Evolutionary conservation across 2,329 filamentous ascomycete species (phyloP).

Genomic region (Ceratocystis lukuohia): DNA sequence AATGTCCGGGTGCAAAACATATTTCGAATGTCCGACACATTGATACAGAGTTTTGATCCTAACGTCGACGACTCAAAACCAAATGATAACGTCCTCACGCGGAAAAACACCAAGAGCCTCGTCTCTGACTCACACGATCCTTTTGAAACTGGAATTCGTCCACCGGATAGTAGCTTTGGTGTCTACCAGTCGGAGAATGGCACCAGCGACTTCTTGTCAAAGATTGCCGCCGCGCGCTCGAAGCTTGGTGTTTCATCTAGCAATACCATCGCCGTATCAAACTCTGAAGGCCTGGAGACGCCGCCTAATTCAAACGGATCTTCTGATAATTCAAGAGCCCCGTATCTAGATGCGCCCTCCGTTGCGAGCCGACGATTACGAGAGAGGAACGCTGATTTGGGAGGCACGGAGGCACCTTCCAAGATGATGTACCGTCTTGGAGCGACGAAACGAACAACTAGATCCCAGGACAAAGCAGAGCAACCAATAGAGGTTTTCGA

Average conservation of each 20-base stretch:
- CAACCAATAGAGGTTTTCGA: constrained; percentile 30
- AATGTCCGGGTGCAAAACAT: constrained; percentile 72
- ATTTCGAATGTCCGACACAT: constrained; percentile 56
- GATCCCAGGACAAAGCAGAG: constrained; percentile 28
- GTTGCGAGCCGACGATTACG: constrained; percentile 41
- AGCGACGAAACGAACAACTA: constrained; percentile 31
- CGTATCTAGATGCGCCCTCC: constrained; percentile 34
- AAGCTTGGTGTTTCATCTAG: constrained; percentile 25
- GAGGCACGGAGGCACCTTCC: constrained; percentile 32
- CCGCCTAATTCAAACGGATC: constrained; percentile 29
- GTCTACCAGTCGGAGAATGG: constrained; percentile 19
- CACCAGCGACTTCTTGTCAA: constrained; percentile 39
- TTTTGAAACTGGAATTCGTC: constrained; percentile 30
- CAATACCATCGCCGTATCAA: constrained; percentile 26
- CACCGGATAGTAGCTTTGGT: constrained; percentile 15
- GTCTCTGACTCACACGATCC: constrained; percentile 31
- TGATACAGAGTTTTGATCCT: constrained; percentile 36
- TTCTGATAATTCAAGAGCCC: constrained; percentile 10
- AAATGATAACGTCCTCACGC: constrained; percentile 14
- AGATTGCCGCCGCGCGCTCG: constrained; percentile 39
- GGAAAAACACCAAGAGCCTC: constrained; percentile 17
- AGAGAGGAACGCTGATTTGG: constrained; percentile 25
- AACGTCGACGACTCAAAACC: constrained; percentile 18
- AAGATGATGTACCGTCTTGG: constrained; percentile 46
- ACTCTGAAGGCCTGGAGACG: constrained; percentile 50